Base-by-base conservation (phyloP, 106 monocot genomes). In the Xerophyta viscosa region DNA sequence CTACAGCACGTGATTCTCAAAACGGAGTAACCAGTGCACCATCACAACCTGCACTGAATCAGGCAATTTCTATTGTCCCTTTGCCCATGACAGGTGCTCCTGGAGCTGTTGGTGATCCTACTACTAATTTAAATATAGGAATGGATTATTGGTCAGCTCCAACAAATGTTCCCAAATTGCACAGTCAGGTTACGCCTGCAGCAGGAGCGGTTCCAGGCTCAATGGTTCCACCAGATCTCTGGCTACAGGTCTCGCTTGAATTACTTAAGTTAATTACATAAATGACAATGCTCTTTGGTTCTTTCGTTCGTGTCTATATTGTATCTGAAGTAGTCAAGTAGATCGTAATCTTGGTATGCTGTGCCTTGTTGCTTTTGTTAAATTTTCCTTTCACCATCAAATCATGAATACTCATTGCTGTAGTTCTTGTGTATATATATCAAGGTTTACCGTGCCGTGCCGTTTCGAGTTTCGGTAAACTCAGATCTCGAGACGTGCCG, bases 51-150 rank as follows among this genome's bases (percentile, higher is more conserved):
- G n/a, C 58, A n/a, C 24, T 65, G 31, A 73, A 62, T 56, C 80
- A 71, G 27, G 26, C 73, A 15, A 37, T 81, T 48, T n/a, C 86
- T 4, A 69, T 77, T 45, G 66, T 82, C 43, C 69, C 72, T 46
- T 46, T 69, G 62, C 54, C 60, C 17, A 66, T 49, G 37, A 28
- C 57, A 66, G 68, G 45, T 61, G 50, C 63, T 25, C 56, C 74
- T 46, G 67, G 56, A 57, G 59, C 37, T 0, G 36, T 74, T 58
- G 45, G 58, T 56, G 65, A 72, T 29, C 87, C 87, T 19, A 75
- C 81, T 15, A 82, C 87, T 33, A 87, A 78, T 54, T 69, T 87
- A 54, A 82, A 87, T 58, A 87, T 87, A 24, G 86, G 92, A 11
- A 78, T 86, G 78, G 86, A 92, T 33, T 92, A 86, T 27, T 87